A percentile compares a stretch with the other conserved stretches of the same genome.
These are phyloP conservation scores for Pseudogymnoascus sp. DNA, from an alignment of 2,329 filamentous ascomycete species.

Conservation along the genomic window DNA sequence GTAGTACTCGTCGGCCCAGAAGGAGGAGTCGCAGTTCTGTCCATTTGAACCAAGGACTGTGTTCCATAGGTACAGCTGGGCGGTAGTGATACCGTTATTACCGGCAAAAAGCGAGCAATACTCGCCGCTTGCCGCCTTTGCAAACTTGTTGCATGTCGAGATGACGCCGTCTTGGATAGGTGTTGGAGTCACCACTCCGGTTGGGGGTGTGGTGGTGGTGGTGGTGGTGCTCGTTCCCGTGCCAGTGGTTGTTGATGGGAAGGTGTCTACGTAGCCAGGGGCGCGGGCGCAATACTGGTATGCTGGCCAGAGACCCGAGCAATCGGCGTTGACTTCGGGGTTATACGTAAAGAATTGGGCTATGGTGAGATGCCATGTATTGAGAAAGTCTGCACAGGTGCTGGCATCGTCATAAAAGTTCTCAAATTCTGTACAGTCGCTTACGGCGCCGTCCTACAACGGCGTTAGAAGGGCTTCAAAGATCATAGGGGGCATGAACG, in stretches of 20 bases:
- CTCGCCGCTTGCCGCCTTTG: constrained; percentile 19
- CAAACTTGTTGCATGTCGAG: constrained; percentile 24
- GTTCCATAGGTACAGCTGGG: constrained; percentile 27
- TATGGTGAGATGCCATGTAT: constrained; percentile 14
- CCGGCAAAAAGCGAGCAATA: constrained; percentile 22
- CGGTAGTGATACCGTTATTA: constrained; percentile 19
- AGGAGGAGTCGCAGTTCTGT: constrained; percentile 20
- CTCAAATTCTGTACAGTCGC: background rate
- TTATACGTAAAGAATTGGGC: constrained; percentile 18
- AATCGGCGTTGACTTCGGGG: constrained; percentile 16
- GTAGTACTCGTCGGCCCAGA: constrained; percentile 18
- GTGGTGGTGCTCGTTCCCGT: background rate
- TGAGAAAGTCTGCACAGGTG: background rate
- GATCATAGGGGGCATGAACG: background rate
- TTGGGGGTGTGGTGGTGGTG: constrained; percentile 13
- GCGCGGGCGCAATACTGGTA: constrained; percentile 11
- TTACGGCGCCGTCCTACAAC: background rate
- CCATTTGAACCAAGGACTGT: constrained; percentile 20
- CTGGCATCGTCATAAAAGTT: background rate
- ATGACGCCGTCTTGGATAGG: constrained; percentile 25
- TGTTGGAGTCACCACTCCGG: constrained; percentile 13
- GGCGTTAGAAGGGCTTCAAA: background rate
- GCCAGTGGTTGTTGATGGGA: background rate
- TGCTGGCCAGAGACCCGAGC: constrained; percentile 15
- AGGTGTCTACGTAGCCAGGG: background rate